Evolutionary conservation across 1,284 basidiomycete species (phyloP).

Genomic region (Trametes polyzona): DNA sequence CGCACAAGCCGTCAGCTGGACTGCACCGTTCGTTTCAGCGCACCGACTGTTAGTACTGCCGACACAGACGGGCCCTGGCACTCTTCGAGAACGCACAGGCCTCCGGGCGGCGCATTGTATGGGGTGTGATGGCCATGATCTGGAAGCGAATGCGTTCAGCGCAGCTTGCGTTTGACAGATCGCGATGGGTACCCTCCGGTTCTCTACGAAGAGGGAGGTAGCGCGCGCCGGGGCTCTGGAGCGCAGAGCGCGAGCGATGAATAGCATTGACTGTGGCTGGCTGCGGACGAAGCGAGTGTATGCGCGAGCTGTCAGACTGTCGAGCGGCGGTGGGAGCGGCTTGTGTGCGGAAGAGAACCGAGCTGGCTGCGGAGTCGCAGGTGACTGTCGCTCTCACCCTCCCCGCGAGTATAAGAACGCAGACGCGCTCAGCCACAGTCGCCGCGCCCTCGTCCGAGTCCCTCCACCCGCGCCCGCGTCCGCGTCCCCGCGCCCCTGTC

Average conservation of each 20-base stretch:
- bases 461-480: neutral
- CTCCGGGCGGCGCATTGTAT: no score
- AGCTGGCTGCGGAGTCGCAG: constrained; percentile 20
- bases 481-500: neutral
- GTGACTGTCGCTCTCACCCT: constrained; percentile 20
- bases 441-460: neutral
- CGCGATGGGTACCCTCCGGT: neutral
- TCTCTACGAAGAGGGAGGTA: neutral
- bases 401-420: constrained; percentile 14
- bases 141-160: no score
- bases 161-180: neutral
- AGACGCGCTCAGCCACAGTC: no score
- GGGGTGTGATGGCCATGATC: no score
- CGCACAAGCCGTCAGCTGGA: neutral
- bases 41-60: neutral
- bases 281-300: neutral
- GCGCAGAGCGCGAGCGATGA: neutral
- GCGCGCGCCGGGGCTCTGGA: neutral
- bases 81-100: no score
- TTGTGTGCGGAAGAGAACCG: neutral
- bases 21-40: neutral
- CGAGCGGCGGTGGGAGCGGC: constrained; percentile 1
- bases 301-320: neutral
- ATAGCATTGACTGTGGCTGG: neutral
- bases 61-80: no score